Conservation (phyloP, 208 protist species). For the Angomonas ambiguus region DNA sequence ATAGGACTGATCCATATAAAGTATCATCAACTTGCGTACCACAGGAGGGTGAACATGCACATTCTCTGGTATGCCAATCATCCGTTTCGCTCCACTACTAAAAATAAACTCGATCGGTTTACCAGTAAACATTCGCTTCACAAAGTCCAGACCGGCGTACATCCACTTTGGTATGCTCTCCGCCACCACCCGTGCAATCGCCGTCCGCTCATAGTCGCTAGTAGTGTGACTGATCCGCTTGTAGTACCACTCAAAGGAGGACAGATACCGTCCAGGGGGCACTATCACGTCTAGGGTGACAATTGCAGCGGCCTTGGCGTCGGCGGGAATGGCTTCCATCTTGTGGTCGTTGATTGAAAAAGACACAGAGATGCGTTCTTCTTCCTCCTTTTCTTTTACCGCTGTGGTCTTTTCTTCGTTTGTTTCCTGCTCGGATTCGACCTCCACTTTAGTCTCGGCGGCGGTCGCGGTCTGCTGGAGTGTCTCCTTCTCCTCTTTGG, state of each 20-base stretch:
- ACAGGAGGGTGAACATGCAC: slow-evolving; percentile 49
- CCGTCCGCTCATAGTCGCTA: slow-evolving; percentile 76
- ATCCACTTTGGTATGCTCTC: slow-evolving; percentile 37
- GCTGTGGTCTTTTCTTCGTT: slow-evolving; percentile 1
- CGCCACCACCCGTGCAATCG: slow-evolving; percentile 58
- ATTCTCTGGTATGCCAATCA: slow-evolving; percentile 56
- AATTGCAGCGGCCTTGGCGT: slow-evolving; percentile 46
- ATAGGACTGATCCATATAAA: slow-evolving; percentile 62
- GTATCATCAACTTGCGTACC: slow-evolving; percentile 60
- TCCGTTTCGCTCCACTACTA: slow-evolving; percentile 28
- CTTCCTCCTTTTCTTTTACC: slow-evolving; percentile 7
- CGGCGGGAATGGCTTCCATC: slow-evolving; percentile 39
- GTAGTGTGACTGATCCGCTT: slow-evolving; percentile 58
- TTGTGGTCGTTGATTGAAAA: slow-evolving; percentile 29
- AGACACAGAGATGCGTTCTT: slow-evolving; percentile 9
- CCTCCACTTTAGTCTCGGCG: background rate
- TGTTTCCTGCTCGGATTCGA: background rate
- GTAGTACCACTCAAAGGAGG: slow-evolving; percentile 80
- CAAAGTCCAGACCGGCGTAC: slow-evolving; percentile 45
- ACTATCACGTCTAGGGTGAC: slow-evolving; percentile 69
- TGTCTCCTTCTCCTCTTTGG: slow-evolving; percentile 1
- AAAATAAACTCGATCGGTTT: slow-evolving; percentile 57
- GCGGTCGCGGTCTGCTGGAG: background rate
- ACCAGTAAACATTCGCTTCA: slow-evolving; percentile 66
- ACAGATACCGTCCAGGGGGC: slow-evolving; percentile 57